Conservation (phyloP, 495 filamentous ascomycete species). For the Tuber magnatum region DNA sequence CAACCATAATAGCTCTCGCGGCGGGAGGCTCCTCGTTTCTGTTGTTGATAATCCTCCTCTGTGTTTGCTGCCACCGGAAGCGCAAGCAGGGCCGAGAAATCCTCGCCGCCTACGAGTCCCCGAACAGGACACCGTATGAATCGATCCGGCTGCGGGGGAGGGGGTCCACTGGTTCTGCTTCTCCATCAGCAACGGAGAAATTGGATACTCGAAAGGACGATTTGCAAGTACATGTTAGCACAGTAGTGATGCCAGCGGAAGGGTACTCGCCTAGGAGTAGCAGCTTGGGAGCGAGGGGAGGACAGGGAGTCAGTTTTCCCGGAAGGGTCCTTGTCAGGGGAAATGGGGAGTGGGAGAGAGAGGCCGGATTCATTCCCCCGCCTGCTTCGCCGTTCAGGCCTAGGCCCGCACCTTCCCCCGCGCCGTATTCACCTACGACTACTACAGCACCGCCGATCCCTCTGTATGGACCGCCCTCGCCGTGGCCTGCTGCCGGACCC, state of each 20-base stretch:
- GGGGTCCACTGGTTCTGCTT: slow-evolving; percentile 7
- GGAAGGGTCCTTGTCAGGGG: not conserved
- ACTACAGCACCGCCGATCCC: not conserved
- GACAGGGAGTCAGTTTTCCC: not conserved
- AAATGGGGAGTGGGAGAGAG: not conserved
- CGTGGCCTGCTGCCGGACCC: not conserved
- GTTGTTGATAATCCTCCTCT: slow-evolving; percentile 13
- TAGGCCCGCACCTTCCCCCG: not conserved
- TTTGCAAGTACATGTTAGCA: not conserved
- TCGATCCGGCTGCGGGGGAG: slow-evolving; percentile 21
- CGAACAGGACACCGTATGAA: slow-evolving; percentile 31
- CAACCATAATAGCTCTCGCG: slow-evolving; percentile 27
- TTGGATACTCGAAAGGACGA: not conserved
- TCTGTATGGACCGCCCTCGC: not conserved
- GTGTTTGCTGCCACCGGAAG: slow-evolving; percentile 35
- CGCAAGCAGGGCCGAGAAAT: slow-evolving; percentile 31
- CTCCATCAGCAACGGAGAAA: not conserved
- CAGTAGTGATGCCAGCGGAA: not conserved
- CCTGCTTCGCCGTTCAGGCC: not conserved
- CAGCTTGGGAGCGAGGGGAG: not conserved
- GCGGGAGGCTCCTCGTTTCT: slow-evolving; percentile 22
- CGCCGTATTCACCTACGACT: not conserved
- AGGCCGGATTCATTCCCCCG: not conserved
- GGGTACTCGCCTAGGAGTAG: not conserved
- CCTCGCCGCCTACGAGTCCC: slow-evolving; percentile 37